phyloP scores from a whole-genome alignment of 2,329 filamentous ascomycete genomes.

The Clonostachys chloroleuca region DNA sequence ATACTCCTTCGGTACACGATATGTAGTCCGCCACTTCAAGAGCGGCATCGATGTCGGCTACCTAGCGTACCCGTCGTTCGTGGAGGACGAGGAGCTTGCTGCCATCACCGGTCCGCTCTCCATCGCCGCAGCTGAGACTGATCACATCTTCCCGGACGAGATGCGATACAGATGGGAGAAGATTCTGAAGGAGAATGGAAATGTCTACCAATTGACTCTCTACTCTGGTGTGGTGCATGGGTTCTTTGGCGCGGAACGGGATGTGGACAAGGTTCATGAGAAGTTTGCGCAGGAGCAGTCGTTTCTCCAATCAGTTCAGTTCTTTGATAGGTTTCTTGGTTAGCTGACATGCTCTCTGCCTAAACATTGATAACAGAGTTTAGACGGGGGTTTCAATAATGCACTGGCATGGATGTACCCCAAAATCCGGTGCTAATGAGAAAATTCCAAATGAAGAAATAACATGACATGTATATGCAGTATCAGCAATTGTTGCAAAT shows the following conservation, averaged over 20 bases:
- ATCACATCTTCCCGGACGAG: conserved; percentile 51
- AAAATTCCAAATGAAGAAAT: no score
- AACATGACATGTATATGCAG: no score
- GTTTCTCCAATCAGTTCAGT: conserved; percentile 69
- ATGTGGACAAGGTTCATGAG: conserved; percentile 43
- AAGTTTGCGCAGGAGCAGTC: conserved; percentile 76
- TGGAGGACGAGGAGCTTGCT: conserved; percentile 53
- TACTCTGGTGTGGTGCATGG: conserved; percentile 69
- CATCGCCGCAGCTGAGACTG: conserved; percentile 61
- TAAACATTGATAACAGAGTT: no score
- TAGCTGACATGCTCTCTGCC: no score
- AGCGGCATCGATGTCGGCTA: conserved; percentile 53
- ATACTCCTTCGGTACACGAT: conserved; percentile 66
- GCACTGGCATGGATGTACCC: no score
- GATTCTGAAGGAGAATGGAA: conserved; percentile 45
- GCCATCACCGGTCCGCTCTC: conserved; percentile 52
- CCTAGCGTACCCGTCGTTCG: conserved; percentile 60
- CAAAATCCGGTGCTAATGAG: no score
- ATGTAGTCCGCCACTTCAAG: conserved; percentile 63
- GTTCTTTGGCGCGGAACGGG: conserved; percentile 62
- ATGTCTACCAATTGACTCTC: conserved; percentile 64
- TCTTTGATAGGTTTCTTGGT: conserved; percentile 60
- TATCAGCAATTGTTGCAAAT: no score
- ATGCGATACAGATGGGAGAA: conserved; percentile 54
- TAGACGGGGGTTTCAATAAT: no score